Conservation (phyloP, 345 rosid genomes). For the Populus pruinosa region DNA sequence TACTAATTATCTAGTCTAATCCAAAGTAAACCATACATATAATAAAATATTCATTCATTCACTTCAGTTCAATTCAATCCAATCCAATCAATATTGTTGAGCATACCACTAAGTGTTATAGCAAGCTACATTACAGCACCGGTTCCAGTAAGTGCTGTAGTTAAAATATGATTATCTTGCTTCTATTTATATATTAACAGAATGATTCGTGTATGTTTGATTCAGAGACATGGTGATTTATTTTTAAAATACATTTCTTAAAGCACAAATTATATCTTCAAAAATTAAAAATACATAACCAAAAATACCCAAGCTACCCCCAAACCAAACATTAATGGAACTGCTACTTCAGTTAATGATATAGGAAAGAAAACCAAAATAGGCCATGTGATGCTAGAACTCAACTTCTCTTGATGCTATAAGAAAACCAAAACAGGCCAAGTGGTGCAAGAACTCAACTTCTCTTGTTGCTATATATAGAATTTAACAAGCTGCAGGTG, state of each 20-base stretch:
- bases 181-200: slow-evolving; percentile 13
- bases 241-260: too few species aligned
- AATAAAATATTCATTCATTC: too few species aligned
- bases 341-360: neutral
- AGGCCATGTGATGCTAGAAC: neutral
- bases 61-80: too few species aligned
- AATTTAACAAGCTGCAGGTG: slow-evolving; percentile 2
- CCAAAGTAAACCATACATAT: too few species aligned
- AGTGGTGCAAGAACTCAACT: neutral
- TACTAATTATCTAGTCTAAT: too few species aligned
- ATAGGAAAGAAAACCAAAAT: neutral
- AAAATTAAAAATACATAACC: too few species aligned
- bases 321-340: neutral
- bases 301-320: too few species aligned
- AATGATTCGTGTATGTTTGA: neutral
- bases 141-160: slow-evolving; percentile 6
- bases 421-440: neutral
- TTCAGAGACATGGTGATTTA: accelerated
- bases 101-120: too few species aligned
- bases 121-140: slow-evolving; percentile 3
- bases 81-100: too few species aligned
- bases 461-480: slow-evolving; percentile 5
- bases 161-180: neutral
- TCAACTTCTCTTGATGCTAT: neutral
- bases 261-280: too few species aligned